Percentiles rank a stretch among this genome's conserved stretches.
These are phyloP conservation scores for Pilasporangium apinafurcum DNA, from an alignment of 352 stramenopile species.

Conservation along the genomic window DNA sequence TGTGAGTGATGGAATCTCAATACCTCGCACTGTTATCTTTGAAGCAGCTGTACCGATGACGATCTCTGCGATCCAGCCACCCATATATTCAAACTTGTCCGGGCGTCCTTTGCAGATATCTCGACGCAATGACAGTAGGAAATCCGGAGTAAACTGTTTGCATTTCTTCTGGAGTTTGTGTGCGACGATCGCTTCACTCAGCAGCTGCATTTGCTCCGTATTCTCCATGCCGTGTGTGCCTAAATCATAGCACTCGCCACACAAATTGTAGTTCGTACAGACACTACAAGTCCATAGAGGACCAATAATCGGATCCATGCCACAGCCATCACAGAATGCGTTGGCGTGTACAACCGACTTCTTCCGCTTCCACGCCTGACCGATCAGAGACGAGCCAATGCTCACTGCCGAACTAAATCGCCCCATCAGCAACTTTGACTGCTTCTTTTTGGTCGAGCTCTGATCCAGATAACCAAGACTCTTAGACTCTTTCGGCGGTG, in stretches of 20 bases:
- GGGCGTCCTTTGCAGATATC: constrained; percentile 77
- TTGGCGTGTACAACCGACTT: constrained; percentile 57
- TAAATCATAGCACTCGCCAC: constrained; percentile 59
- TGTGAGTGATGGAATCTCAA: constrained; percentile 67
- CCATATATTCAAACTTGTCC: constrained; percentile 82
- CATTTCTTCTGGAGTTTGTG: constrained; percentile 70
- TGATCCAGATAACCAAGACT: constrained; percentile 8
- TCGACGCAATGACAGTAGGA: constrained; percentile 58
- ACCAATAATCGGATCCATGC: constrained; percentile 58
- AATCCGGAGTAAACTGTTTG: constrained; percentile 70
- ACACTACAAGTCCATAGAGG: constrained; percentile 66
- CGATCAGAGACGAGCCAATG: constrained; percentile 53
- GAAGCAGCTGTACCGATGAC: constrained; percentile 52
- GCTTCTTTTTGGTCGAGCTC: constrained; percentile 23
- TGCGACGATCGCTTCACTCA: constrained; percentile 66
- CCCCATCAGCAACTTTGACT: constrained; percentile 28
- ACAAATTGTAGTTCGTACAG: constrained; percentile 68
- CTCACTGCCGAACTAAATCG: constrained; percentile 61
- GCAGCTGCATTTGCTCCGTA: constrained; percentile 52
- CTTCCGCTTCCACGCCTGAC: constrained; percentile 58
- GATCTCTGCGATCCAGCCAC: constrained; percentile 76
- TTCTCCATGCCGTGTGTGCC: constrained; percentile 74
- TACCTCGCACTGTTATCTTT: constrained; percentile 76
- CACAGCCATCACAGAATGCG: constrained; percentile 69
- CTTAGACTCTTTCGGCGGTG: constrained; percentile 23